Evolutionary conservation across 2,329 filamentous ascomycete genomes (phyloP).

Genomic region (Aspergillus ochraceoroseus): DNA sequence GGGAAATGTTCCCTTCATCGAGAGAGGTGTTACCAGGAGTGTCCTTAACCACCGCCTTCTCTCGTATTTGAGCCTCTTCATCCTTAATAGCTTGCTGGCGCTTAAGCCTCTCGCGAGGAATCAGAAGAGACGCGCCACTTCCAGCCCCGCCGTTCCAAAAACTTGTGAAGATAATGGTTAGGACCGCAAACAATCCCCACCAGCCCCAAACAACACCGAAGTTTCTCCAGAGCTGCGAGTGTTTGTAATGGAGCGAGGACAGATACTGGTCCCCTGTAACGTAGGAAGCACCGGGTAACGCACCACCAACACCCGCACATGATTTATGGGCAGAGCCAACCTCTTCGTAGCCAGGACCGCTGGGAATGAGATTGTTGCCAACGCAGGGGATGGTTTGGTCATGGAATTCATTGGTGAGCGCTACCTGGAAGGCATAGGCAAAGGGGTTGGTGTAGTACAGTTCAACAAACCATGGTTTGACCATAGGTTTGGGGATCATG

Average conservation of each 20-base stretch:
- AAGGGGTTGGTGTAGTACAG: slow-evolving; percentile 32
- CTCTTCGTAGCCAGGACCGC: slow-evolving; percentile 25
- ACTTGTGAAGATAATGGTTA: slow-evolving; percentile 55
- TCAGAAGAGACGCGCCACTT: slow-evolving; percentile 51
- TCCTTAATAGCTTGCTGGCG: slow-evolving; percentile 38
- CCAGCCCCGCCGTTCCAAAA: slow-evolving; percentile 48
- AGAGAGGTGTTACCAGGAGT: slow-evolving; percentile 12
- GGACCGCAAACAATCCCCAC: slow-evolving; percentile 54
- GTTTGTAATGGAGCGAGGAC: slow-evolving; percentile 48
- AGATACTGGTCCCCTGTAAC: slow-evolving; percentile 57
- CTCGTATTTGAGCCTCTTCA: slow-evolving; percentile 43
- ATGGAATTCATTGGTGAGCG: slow-evolving; percentile 32
- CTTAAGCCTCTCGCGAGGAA: slow-evolving; percentile 56
- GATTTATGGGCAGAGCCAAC: slow-evolving; percentile 27
- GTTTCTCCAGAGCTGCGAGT: slow-evolving; percentile 53
- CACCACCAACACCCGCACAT: slow-evolving; percentile 56
- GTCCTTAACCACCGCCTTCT: slow-evolving; percentile 15
- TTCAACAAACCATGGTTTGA: slow-evolving; percentile 50
- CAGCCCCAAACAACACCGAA: slow-evolving; percentile 57
- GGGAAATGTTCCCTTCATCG: slow-evolving; percentile 46
- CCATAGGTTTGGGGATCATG: slow-evolving; percentile 40
- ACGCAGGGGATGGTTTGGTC: slow-evolving; percentile 27
- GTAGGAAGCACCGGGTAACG: slow-evolving; percentile 44
- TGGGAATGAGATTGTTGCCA: slow-evolving; percentile 29
- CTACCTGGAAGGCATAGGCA: slow-evolving; percentile 31